Evolutionary conservation across 1,284 basidiomycete species (phyloP), one percentile per base, ranked within the genome.

Genomic region (Pseudozyma flocculosa): DNA sequence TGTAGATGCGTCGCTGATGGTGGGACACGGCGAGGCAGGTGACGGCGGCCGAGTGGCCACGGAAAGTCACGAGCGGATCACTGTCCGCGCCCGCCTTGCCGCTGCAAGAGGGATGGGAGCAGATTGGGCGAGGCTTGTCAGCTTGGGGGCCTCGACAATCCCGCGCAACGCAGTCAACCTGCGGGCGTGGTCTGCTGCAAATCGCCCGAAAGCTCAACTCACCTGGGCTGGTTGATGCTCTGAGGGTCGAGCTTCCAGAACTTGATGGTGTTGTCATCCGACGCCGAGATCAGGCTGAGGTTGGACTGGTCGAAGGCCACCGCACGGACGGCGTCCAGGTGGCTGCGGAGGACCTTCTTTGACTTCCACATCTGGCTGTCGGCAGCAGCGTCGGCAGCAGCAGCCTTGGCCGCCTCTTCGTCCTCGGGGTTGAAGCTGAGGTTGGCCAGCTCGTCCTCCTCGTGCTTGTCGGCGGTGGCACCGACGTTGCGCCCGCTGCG

Each of bases 181-280:
- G n/a, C n/a, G n/a, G n/a, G n/a, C n/a, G n/a, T n/a, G n/a, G n/a
- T n/a, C n/a, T n/a, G n/a, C n/a, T n/a, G n/a, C n/a, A 34, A 32
- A 1, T n/a, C 26, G 22, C 15, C 37, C 37, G 48, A 40, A 40
- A 24, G 43, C 29, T 39, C n/a, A 9, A 34, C 32, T 34, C 32
- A 34, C 32, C 32, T 45, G 8, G 51, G 34, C 48, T 71, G 66
- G 42, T 55, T 60, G n/a, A 70, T 43, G 18, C 47, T 47, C 14
- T 55, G 42, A 3, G 52, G 40, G 22, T 73, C 66, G 22, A 92
- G 84, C 60, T 88, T 84, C 94, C 94, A 98, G 59, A 96, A 86
- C 80, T 97, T 98, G 66, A 98, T 87, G 14, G 92, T 94, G 78
- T 86, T 89, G 78, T 98, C 95, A 78, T 96, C 93, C 37, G 91